phyloP scores from a whole-genome alignment of 169 alveolate species.

The Perkinsus chesapeaki region DNA sequence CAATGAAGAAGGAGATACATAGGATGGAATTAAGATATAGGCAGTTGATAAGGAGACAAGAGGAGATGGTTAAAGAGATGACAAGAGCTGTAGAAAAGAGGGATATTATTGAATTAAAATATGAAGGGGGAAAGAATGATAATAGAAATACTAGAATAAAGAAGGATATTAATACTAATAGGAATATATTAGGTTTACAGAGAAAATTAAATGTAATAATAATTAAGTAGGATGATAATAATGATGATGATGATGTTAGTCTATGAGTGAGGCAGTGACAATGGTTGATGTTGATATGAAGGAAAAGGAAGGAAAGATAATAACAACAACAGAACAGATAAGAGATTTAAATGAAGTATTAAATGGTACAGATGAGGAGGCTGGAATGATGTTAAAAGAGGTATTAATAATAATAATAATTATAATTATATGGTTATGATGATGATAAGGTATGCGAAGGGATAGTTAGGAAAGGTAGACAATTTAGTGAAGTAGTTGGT shows the following conservation, averaged over 20 bases:
- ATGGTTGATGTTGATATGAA: neutral
- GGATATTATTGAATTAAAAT: neutral
- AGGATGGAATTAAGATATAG: slow-evolving; percentile 67
- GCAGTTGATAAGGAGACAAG: slow-evolving; percentile 56
- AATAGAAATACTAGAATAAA: neutral
- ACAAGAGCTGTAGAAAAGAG: slow-evolving; percentile 40
- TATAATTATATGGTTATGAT: neutral
- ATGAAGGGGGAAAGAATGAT: neutral
- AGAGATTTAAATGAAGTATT: neutral
- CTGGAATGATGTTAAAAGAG: neutral
- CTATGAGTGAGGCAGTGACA: neutral
- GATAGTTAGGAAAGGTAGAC: neutral
- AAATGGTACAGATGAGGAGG: neutral
- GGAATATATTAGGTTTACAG: neutral
- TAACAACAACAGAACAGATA: neutral
- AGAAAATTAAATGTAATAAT: neutral
- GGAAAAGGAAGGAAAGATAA: neutral
- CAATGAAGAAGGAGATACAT: slow-evolving; percentile 68
- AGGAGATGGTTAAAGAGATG: slow-evolving; percentile 67
- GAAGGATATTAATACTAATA: neutral
- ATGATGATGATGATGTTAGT: neutral
- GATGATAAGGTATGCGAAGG: neutral
- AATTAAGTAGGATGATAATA: neutral
- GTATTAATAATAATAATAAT: neutral
- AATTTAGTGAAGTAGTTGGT: neutral